Evolutionary conservation across 768 basidiomycete genomes (phyloP).

Genomic region (Tremella fuciformis): DNA sequence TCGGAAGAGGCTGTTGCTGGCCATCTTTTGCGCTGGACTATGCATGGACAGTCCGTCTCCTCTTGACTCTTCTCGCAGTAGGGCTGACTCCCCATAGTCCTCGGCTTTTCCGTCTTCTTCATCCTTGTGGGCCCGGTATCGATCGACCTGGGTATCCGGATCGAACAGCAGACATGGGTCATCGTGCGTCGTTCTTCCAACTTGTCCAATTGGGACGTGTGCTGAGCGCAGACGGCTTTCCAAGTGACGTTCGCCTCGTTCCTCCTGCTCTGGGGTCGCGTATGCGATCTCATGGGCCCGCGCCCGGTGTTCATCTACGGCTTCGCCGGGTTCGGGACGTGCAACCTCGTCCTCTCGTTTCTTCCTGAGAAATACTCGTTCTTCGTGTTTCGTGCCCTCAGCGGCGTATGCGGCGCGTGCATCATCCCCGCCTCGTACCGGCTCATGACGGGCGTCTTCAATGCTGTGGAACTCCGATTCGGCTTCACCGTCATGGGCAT

Average conservation of each 20-base stretch:
- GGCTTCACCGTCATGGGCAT: slow-evolving; percentile 30
- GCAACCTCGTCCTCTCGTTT: slow-evolving; percentile 27
- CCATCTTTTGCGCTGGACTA: no score
- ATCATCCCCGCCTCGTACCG: slow-evolving; percentile 29
- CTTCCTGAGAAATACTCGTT: slow-evolving; percentile 30
- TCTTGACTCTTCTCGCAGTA: no score
- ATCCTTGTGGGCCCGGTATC: slow-evolving; percentile 21
- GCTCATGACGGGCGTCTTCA: slow-evolving; percentile 32
- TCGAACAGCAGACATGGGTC: slow-evolving; percentile 30
- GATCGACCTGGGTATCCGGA: slow-evolving; percentile 17
- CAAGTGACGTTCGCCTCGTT: slow-evolving; percentile 34
- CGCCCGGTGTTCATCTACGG: slow-evolving; percentile 28
- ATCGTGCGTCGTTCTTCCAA: slow-evolving; percentile 28
- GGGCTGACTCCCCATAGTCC: no score
- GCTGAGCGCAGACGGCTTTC: slow-evolving; percentile 18
- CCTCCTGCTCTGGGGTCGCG: slow-evolving; percentile 37
- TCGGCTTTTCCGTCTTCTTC: slow-evolving; percentile 18
- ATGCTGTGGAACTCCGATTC: slow-evolving; percentile 19
- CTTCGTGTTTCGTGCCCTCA: slow-evolving; percentile 38
- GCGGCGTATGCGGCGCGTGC: slow-evolving; percentile 28
- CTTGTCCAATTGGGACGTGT: no score
- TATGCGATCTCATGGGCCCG: slow-evolving; percentile 37
- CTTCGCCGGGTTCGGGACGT: slow-evolving; percentile 28
- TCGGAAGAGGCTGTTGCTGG: no score
- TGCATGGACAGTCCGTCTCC: no score